Percentiles rank a stretch among this genome's conserved stretches.
phyloP scores from a whole-genome alignment of 495 filamentous ascomycete species.

The Sporormia fimetaria region DNA sequence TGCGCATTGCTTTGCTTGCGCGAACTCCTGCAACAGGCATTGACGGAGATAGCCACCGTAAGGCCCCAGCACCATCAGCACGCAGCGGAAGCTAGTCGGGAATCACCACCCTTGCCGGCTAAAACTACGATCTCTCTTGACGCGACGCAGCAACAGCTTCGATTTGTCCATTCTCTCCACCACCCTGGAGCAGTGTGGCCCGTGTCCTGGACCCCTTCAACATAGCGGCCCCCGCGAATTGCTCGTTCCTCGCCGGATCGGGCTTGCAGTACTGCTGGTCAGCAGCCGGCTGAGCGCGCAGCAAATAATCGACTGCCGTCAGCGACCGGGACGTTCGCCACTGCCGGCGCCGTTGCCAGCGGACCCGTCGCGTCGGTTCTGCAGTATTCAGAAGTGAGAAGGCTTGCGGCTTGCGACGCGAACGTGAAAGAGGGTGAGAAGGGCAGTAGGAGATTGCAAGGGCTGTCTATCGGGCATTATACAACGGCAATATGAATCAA shows the following conservation, averaged over 20 bases:
- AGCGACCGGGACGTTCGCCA: constrained; percentile 12
- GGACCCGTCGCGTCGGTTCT: constrained; percentile 19
- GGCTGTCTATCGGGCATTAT: constrained; percentile 14
- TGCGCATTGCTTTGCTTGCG: constrained; percentile 19
- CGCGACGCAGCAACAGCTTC: constrained; percentile 27
- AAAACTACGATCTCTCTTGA: constrained; percentile 26
- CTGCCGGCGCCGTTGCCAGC: constrained; percentile 20
- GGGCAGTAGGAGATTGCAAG: constrained; percentile 8
- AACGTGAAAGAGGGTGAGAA: background rate
- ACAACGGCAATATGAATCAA: constrained; percentile 25
- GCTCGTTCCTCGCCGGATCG: constrained; percentile 1
- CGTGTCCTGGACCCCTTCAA: constrained; percentile 3
- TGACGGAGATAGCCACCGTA: constrained; percentile 23
- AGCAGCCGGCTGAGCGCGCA: constrained; percentile 4
- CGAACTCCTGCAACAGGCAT: constrained; percentile 11
- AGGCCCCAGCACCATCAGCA: constrained; percentile 18
- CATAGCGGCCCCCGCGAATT: constrained; percentile 3
- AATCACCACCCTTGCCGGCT: constrained; percentile 26
- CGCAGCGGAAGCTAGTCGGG: constrained; percentile 27
- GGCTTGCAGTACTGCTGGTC: constrained; percentile 5
- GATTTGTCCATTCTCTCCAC: constrained; percentile 4
- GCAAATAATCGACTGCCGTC: constrained; percentile 3
- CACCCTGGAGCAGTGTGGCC: background rate
- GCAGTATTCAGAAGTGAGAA: background rate
- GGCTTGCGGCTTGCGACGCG: background rate